A percentile compares a stretch with the other conserved stretches of the same genome.
Conservation (phyloP, 2,329 filamentous ascomycete genomes). For the Orbilia quercus region DNA sequence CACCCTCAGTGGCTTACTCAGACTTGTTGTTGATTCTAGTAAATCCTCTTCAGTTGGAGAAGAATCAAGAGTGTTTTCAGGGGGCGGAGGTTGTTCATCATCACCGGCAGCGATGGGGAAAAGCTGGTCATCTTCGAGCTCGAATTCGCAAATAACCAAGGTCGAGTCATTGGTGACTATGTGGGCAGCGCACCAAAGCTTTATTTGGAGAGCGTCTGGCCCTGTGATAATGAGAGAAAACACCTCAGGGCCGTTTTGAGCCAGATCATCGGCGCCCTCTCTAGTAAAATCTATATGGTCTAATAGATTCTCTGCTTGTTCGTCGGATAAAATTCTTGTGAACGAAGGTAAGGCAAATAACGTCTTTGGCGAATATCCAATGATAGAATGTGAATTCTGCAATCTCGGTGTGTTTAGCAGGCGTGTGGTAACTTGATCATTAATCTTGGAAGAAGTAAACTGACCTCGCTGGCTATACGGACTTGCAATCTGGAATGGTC, state of each 20-base stretch:
- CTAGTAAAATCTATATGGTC: conserved; percentile 90
- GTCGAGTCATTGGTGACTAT: conserved; percentile 71
- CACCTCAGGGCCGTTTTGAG: conserved; percentile 82
- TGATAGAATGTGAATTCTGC: conserved; percentile 77
- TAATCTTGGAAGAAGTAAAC: conserved; percentile 62
- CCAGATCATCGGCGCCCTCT: conserved; percentile 81
- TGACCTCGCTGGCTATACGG: conserved; percentile 60
- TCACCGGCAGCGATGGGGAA: conserved; percentile 74
- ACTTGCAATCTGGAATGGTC: conserved; percentile 63
- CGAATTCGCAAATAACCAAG: conserved; percentile 86
- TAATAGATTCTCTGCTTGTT: conserved; percentile 83
- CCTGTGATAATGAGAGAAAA: conserved; percentile 77
- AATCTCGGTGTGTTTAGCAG: conserved; percentile 9
- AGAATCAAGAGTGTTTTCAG: conserved; percentile 78
- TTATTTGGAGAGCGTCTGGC: conserved; percentile 64
- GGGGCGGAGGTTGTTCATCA: conserved; percentile 70
- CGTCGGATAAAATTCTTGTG: conserved; percentile 83
- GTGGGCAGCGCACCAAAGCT: conserved; percentile 90
- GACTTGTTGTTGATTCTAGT: conserved; percentile 77
- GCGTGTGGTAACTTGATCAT: neutral
- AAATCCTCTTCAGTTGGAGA: conserved; percentile 80
- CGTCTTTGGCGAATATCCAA: conserved; percentile 80
- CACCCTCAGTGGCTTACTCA: conserved; percentile 81
- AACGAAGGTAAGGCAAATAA: conserved; percentile 81
- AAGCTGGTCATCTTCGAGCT: conserved; percentile 79